Percentiles rank a stretch among this genome's conserved stretches.
These are phyloP conservation scores for Neurospora sp. DNA, from an alignment of 495 filamentous ascomycete species.

Conservation along the genomic window DNA sequence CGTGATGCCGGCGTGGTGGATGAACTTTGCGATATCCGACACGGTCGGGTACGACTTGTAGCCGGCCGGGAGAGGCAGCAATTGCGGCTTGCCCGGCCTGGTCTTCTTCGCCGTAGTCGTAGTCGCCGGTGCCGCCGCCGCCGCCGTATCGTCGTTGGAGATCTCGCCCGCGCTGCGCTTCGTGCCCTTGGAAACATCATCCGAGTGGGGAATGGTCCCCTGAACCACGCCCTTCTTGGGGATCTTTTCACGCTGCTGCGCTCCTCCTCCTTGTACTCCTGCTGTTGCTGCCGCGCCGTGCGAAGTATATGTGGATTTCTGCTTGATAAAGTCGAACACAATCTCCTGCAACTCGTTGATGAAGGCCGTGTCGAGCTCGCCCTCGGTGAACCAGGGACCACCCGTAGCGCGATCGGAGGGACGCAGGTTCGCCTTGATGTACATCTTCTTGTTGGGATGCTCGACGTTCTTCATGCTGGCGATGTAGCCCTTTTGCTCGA, in stretches of 20 bases:
- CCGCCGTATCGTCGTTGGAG: slow-evolving; percentile 24
- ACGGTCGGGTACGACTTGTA: slow-evolving; percentile 70
- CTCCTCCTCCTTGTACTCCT: slow-evolving; percentile 20
- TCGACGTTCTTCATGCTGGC: slow-evolving; percentile 51
- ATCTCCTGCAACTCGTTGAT: slow-evolving; percentile 59
- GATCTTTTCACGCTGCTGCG: slow-evolving; percentile 8
- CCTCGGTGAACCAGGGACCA: slow-evolving; percentile 87
- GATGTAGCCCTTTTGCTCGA: slow-evolving; percentile 54
- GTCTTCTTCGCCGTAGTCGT: slow-evolving; percentile 10
- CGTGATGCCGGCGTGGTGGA: slow-evolving; percentile 55
- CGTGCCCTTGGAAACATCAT: slow-evolving; percentile 25
- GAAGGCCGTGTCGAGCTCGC: slow-evolving; percentile 67
- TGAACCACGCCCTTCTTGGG: slow-evolving; percentile 37
- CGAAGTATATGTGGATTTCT: slow-evolving; percentile 50
- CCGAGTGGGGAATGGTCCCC: slow-evolving; percentile 15
- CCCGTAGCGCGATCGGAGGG: slow-evolving; percentile 85
- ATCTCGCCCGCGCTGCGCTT: slow-evolving; percentile 37
- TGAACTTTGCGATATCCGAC: slow-evolving; percentile 55
- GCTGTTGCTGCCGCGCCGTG: not conserved
- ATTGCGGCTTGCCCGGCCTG: slow-evolving; percentile 17
- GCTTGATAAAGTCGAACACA: slow-evolving; percentile 60
- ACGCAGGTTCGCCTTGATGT: slow-evolving; percentile 67
- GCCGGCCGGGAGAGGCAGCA: slow-evolving; percentile 55
- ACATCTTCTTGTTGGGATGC: slow-evolving; percentile 60
- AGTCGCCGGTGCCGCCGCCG: not conserved